Evolutionary conservation across 2,329 filamentous ascomycete genomes (phyloP).

Genomic region (Bisporella sp.): DNA sequence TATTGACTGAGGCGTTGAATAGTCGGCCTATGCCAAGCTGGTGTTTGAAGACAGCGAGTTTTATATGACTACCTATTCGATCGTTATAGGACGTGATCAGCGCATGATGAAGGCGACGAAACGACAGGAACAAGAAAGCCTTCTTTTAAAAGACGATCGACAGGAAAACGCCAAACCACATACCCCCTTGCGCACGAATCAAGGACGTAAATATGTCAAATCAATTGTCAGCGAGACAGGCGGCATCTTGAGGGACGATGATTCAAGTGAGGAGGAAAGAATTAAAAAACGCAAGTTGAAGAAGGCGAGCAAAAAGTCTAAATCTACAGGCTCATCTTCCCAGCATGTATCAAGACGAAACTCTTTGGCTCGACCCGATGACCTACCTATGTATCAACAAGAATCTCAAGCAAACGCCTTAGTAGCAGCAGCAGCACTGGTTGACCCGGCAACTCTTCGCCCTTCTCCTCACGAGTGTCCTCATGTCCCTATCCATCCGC

Average conservation of each 20-base stretch:
- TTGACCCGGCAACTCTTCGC: conserved; percentile 52
- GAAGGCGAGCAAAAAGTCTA: conserved; percentile 30
- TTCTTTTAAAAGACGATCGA: conserved; percentile 26
- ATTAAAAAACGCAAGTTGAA: conserved; percentile 39
- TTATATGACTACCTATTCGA: conserved; percentile 68
- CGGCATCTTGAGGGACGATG: conserved; percentile 59
- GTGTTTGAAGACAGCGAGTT: conserved; percentile 71
- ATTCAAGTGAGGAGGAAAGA: conserved; percentile 48
- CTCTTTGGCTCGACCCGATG: conserved; percentile 22
- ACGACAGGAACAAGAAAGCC: conserved; percentile 40
- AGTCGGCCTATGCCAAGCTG: conserved; percentile 46
- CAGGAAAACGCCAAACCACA: conserved; percentile 40
- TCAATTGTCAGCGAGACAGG: conserved; percentile 64
- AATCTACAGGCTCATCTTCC: conserved; percentile 38
- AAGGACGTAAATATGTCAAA: conserved; percentile 36
- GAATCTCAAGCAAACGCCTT: conserved; percentile 36
- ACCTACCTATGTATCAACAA: conserved; percentile 39
- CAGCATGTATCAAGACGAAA: conserved; percentile 24
- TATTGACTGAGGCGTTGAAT: not conserved
- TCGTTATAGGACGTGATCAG: conserved; percentile 67
- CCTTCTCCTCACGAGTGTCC: conserved; percentile 57
- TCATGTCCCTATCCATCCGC: conserved; percentile 67
- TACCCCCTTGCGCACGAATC: conserved; percentile 42
- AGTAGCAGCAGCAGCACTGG: conserved; percentile 48
- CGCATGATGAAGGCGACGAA: conserved; percentile 45